phyloP scores from a whole-genome alignment of 2,329 filamentous ascomycete species.

The Aspergillus melleus region DNA sequence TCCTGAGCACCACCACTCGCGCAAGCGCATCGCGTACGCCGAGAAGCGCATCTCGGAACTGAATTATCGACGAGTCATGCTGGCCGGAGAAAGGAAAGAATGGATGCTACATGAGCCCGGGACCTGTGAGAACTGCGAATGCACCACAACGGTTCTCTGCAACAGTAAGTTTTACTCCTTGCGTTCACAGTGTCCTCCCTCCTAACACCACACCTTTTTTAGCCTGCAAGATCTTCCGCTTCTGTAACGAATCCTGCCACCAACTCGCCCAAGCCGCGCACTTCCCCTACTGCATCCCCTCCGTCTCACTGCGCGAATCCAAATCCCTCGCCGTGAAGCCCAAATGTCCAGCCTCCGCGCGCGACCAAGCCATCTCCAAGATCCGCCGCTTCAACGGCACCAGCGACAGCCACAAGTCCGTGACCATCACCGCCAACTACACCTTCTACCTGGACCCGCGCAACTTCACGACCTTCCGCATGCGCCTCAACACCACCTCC shows the following conservation, averaged over 20 bases:
- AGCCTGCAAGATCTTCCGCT: slow-evolving; percentile 32
- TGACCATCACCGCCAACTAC: slow-evolving; percentile 26
- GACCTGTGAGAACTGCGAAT: slow-evolving; percentile 23
- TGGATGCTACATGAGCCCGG: slow-evolving; percentile 27
- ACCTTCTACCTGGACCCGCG: slow-evolving; percentile 32
- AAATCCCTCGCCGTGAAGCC: slow-evolving; percentile 31
- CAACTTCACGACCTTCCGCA: slow-evolving; percentile 35
- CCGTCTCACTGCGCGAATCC: slow-evolving; percentile 30
- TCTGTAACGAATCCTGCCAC: slow-evolving; percentile 30
- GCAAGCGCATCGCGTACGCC: slow-evolving; percentile 27
- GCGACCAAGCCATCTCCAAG: slow-evolving; percentile 28
- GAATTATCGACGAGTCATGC: slow-evolving; percentile 25
- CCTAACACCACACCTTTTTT: not conserved
- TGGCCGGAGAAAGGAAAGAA: slow-evolving; percentile 26
- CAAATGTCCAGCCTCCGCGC: slow-evolving; percentile 23
- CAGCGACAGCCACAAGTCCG: slow-evolving; percentile 10
- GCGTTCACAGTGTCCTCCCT: too few species aligned
- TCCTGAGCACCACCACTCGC: slow-evolving; percentile 25
- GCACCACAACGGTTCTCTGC: slow-evolving; percentile 24
- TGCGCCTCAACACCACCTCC: slow-evolving; percentile 28
- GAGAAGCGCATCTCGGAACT: slow-evolving; percentile 29
- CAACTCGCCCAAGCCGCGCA: slow-evolving; percentile 16
- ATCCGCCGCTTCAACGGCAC: slow-evolving; percentile 20
- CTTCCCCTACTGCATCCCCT: slow-evolving; percentile 27
- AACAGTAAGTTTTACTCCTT: slow-evolving; percentile 20